phyloP scores from a whole-genome alignment of 225 moss, liverwort and hornwort species.

The Marchantia paleacea region DNA sequence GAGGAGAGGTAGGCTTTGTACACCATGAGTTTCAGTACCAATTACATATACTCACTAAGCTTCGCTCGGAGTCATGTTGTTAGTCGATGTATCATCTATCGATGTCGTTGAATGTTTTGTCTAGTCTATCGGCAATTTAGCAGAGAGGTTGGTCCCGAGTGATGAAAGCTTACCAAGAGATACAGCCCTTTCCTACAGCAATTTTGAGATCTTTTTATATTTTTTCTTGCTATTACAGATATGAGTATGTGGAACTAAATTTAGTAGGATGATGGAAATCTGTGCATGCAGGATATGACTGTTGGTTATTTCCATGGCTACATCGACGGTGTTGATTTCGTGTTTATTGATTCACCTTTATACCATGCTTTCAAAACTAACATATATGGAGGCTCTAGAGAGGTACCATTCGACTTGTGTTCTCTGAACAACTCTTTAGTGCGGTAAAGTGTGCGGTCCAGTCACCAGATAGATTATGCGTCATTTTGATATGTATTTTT shows the following conservation, averaged over 20 bases:
- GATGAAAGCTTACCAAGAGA: too few relatives aligned
- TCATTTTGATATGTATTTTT: too few relatives aligned
- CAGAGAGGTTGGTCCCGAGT: too few relatives aligned
- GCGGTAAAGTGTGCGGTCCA: not conserved
- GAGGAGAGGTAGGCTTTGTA: constrained; percentile 55
- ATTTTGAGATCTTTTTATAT: too few relatives aligned
- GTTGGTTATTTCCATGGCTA: constrained; percentile 82
- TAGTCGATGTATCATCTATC: not conserved
- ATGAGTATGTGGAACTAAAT: not conserved
- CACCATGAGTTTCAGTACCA: not conserved
- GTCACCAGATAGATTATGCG: not conserved
- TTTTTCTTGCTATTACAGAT: too few relatives aligned
- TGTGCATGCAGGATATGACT: constrained; percentile 57
- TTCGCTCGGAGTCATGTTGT: too few relatives aligned
- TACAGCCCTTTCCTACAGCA: too few relatives aligned
- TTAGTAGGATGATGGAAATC: constrained; percentile 15
- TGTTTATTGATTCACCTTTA: constrained; percentile 71
- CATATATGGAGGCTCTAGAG: constrained; percentile 72
- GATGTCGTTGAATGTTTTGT: not conserved
- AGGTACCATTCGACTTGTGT: constrained; percentile 40
- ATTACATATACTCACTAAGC: not conserved
- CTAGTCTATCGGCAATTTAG: too few relatives aligned
- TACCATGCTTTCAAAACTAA: constrained; percentile 49
- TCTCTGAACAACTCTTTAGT: not conserved
- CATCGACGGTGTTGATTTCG: constrained; percentile 72